Conservation (phyloP, 306 rosid genomes). For the Acacia confusa region DNA sequence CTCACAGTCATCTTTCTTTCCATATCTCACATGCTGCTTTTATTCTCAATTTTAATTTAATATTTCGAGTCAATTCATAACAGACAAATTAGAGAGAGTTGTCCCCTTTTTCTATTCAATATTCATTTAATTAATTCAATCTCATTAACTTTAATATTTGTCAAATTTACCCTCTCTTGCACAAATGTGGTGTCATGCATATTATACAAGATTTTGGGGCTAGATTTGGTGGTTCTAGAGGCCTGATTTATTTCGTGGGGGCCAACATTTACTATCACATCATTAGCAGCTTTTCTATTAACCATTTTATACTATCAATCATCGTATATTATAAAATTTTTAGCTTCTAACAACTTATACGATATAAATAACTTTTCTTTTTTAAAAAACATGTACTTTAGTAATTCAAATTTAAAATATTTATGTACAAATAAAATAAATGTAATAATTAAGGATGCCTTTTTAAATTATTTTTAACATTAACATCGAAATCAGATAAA, state of each 20-base stretch:
- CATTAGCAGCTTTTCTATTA: slow-evolving; percentile 16
- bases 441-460: background rate
- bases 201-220: slow-evolving; percentile 27
- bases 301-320: background rate
- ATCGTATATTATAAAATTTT: background rate
- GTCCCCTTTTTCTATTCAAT: slow-evolving; percentile 1
- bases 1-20: slow-evolving; percentile 16
- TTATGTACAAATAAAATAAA: background rate
- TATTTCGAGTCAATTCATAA: background rate
- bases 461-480: background rate
- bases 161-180: too few species aligned
- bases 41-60: slow-evolving; percentile 3
- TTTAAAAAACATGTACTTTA: background rate
- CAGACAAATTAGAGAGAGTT: background rate
- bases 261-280: slow-evolving; percentile 41
- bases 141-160: background rate
- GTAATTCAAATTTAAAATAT: background rate
- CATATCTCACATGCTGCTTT: slow-evolving; percentile 7
- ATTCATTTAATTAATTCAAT: background rate
- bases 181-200: background rate
- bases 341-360: background rate
- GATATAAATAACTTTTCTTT: background rate
- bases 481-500: background rate
- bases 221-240: slow-evolving; percentile 34
- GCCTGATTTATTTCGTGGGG: slow-evolving; percentile 54